These are phyloP conservation scores for Aquilaria sinensis DNA, from an alignment of 345 rosid species.

Conservation along the genomic window DNA sequence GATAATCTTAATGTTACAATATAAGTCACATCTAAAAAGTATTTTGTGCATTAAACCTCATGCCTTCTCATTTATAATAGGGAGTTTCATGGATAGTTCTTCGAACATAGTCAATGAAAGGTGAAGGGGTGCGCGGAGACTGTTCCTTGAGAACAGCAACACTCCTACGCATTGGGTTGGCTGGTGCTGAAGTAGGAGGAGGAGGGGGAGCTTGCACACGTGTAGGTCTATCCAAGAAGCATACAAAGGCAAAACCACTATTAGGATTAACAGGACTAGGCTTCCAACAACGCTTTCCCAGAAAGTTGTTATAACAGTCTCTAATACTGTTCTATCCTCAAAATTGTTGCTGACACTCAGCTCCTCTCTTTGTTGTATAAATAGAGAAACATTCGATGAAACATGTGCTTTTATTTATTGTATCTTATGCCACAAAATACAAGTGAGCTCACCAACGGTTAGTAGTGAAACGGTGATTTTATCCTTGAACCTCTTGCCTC, in stretches of 20 bases:
- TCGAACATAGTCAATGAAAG: slow-evolving; percentile 75
- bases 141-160: slow-evolving; percentile 35
- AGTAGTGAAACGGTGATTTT: slow-evolving; percentile 60
- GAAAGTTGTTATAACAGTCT: slow-evolving; percentile 5
- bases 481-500: slow-evolving; percentile 47
- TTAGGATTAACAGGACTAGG: slow-evolving; percentile 15
- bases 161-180: slow-evolving; percentile 48
- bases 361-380: slow-evolving; percentile 68
- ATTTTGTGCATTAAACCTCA: slow-evolving; percentile 72
- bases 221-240: slow-evolving; percentile 15
- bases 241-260: slow-evolving; percentile 12
- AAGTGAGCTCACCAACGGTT: slow-evolving; percentile 50
- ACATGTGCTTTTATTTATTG: not conserved
- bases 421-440: not conserved
- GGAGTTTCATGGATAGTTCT: slow-evolving; percentile 92
- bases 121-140: slow-evolving; percentile 83
- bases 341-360: slow-evolving; percentile 45
- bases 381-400: slow-evolving; percentile 1
- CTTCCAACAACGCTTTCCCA: slow-evolving; percentile 22
- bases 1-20: not conserved
- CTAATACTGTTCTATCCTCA: slow-evolving; percentile 13
- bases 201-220: slow-evolving; percentile 19
- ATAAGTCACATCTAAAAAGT: slow-evolving; percentile 38
- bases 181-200: slow-evolving; percentile 29
- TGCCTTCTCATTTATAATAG: slow-evolving; percentile 56